These are phyloP conservation scores for Salix arbutifolia DNA, from an alignment of 345 rosid species.

Conservation along the genomic window DNA sequence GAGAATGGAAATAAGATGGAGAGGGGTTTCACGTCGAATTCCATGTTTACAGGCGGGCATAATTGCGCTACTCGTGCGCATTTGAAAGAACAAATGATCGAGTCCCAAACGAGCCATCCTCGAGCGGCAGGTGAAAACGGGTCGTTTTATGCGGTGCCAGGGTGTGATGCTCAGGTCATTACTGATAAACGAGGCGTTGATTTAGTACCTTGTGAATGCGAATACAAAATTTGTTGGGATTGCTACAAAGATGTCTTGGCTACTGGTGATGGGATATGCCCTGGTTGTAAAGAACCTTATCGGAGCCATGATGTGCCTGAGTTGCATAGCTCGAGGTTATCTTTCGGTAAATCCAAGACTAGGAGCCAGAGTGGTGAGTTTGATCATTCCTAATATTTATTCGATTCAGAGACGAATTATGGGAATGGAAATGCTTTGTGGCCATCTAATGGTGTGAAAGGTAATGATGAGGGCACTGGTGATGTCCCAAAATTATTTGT, in stretches of 20 bases:
- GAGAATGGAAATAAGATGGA: neutral
- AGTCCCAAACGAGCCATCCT: constrained; percentile 25
- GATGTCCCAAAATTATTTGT: constrained; percentile 10
- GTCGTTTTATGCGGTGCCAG: constrained; percentile 33
- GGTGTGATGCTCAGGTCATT: constrained; percentile 38
- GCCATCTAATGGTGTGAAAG: constrained; percentile 33
- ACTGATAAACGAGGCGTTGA: constrained; percentile 29
- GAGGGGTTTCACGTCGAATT: constrained; percentile 21
- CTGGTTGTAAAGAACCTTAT: constrained; percentile 48
- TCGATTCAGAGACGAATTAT: constrained; percentile 41
- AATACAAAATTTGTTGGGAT: constrained; percentile 45
- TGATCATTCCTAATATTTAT: constrained; percentile 39
- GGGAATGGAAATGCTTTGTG: constrained; percentile 53
- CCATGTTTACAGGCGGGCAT: constrained; percentile 47
- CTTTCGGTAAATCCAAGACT: constrained; percentile 22
- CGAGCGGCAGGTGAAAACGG: constrained; percentile 27
- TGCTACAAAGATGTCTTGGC: constrained; percentile 35
- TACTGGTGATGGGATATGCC: constrained; percentile 40
- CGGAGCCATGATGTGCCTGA: constrained; percentile 24
- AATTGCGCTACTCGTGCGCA: constrained; percentile 34
- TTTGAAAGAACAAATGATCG: constrained; percentile 35
- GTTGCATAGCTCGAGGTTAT: constrained; percentile 24
- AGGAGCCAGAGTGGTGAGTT: constrained; percentile 24
- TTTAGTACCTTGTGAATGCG: constrained; percentile 42
- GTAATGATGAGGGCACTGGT: constrained; percentile 11